Conservation (phyloP, 768 basidiomycete genomes). For the Nevesoporus exiguus region DNA sequence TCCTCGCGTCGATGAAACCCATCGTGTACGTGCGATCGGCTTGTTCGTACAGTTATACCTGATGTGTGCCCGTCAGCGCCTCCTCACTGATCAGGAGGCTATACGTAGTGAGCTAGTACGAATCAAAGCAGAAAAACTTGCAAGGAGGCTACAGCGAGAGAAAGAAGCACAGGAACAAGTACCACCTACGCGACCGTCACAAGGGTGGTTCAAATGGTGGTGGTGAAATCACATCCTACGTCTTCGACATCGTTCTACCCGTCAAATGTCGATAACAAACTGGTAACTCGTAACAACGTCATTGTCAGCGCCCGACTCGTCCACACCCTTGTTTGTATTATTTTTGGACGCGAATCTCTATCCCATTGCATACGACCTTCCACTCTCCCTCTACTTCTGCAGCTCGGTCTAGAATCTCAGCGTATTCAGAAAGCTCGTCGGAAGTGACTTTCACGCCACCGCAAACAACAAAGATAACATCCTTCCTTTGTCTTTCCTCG, state of each 20-base stretch:
- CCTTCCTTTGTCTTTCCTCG: slow-evolving; percentile 23
- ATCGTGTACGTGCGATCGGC: slow-evolving; percentile 39
- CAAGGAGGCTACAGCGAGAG: slow-evolving; percentile 42
- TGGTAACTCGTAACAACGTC: slow-evolving; percentile 15
- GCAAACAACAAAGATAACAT: slow-evolving; percentile 20
- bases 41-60: slow-evolving; percentile 2
- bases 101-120: slow-evolving; percentile 68
- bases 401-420: slow-evolving; percentile 36
- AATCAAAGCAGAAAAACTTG: slow-evolving; percentile 61
- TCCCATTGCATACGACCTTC: slow-evolving; percentile 30
- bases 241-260: background rate
- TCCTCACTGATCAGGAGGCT: slow-evolving; percentile 64
- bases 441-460: slow-evolving; percentile 63
- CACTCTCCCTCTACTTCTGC: slow-evolving; percentile 26
- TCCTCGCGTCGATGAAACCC: slow-evolving; percentile 55
- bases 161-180: slow-evolving; percentile 31
- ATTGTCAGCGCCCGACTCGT: background rate
- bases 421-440: slow-evolving; percentile 50
- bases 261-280: background rate
- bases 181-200: slow-evolving; percentile 18
- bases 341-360: slow-evolving; percentile 20
- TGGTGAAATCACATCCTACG: slow-evolving; percentile 14
- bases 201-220: slow-evolving; percentile 27
- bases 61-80: slow-evolving; percentile 36
- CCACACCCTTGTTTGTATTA: background rate